Base-by-base conservation (phyloP, 805 yeast species). In the Candida ficus region DNA sequence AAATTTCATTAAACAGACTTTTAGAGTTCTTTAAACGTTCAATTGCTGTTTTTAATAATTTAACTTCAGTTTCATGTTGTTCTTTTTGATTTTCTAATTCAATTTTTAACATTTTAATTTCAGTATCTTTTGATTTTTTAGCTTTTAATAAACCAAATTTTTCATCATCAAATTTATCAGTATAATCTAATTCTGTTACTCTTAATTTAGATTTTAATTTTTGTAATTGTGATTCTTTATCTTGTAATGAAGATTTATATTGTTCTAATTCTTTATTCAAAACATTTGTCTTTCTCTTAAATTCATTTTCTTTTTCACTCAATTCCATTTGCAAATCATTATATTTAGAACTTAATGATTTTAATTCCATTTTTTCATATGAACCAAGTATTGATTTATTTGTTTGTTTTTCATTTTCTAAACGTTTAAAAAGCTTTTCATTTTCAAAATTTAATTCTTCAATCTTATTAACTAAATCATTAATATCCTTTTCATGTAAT, bases 81-180 rank as follows among this genome's bases (percentile, higher is more conserved):
- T 58, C 60, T 42, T 61, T 63, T 31, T 64, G 33, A 17, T 59
- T 59, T 12, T 63, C 66, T 31, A 64, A 55, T 21, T 75, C 79
- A 18, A 58, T 49, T 39, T 62, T 61, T 17, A 67, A 43, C 18
- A 62, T 45, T 26, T 64, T 63, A 27, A 68, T 53, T 37, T 65
- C 60, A 10, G 64, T 60, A 40, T 73, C 76, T 41, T 64, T 60
- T 6, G 56, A 57, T 4, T 63, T 45, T 40, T 66, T 69, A 1
- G 63, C 55, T 46, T 51, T 66, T 43, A 64, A 29, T 26, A 67
- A 44, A 28, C 62, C 63, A 22, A 63, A 46, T 47, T 58, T 64
- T 37, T 66, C 68, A 26, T 64, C 64, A 35, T 63, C 67, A 32
- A 64, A 58, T 26, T 53, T 52, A 29, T 62, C 57, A 25, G 60